phyloP scores from a whole-genome alignment of 345 rosid species.

The Murraya paniculata region DNA sequence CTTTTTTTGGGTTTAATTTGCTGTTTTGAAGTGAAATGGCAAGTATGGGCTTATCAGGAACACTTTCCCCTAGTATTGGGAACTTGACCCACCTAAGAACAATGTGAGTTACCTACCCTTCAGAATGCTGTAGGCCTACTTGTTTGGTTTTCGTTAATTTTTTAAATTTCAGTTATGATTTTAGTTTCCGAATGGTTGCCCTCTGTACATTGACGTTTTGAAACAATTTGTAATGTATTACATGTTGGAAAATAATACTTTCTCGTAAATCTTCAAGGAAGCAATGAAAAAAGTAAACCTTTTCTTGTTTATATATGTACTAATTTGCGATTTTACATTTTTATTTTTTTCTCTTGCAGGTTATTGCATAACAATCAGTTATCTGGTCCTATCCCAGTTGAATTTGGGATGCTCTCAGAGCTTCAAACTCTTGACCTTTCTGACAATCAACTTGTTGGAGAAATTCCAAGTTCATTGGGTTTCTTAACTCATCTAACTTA shows the following conservation, averaged over 20 bases:
- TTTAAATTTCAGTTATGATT: background rate
- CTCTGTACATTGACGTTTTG: background rate
- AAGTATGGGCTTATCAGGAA: conserved; percentile 71
- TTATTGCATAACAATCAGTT: conserved; percentile 64
- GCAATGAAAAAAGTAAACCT: background rate
- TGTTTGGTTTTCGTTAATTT: background rate
- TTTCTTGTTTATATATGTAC: background rate
- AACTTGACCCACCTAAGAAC: conserved; percentile 71
- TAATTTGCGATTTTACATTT: background rate
- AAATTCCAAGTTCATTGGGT: conserved; percentile 82
- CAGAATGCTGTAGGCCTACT: background rate
- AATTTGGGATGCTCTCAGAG: conserved; percentile 64
- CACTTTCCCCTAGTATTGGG: conserved; percentile 69
- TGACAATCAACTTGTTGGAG: conserved; percentile 70
- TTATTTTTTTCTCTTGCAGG: conserved; percentile 29
- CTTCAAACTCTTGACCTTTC: conserved; percentile 89
- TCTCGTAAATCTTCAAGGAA: background rate
- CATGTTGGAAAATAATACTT: background rate
- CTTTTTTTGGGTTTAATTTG: background rate
- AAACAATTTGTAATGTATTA: background rate
- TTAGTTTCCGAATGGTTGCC: background rate
- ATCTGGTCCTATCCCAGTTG: conserved; percentile 64
- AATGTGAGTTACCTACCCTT: conserved; percentile 37
- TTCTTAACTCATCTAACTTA: conserved; percentile 65
- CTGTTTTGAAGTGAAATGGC: conserved; percentile 64